Base-by-base conservation (phyloP, 805 yeast genomes). In the Lipomyces anomalus region DNA sequence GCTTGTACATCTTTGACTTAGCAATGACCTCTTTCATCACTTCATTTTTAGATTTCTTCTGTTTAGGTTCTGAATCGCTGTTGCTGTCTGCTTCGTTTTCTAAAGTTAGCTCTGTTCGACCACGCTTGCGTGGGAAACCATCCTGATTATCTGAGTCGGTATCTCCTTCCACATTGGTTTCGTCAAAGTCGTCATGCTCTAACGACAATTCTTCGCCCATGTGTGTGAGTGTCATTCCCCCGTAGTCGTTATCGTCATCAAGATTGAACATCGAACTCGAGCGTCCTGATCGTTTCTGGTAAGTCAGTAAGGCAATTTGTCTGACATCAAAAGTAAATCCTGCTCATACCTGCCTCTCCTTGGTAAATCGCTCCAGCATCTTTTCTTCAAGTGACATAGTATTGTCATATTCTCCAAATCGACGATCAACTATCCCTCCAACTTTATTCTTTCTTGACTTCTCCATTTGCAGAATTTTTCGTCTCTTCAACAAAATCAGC, bases 281-380 rank as follows among this genome's bases (percentile, higher is more conserved):
- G 28, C 52, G 40, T n/a, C 46, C 32, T 2, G 53, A 48, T 18
- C 51, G 42, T 5, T 35, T 7, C 40, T 47, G 33, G n/a, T n/a
- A n/a, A n/a, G n/a, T n/a, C n/a, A n/a, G n/a, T n/a, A n/a, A n/a
- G n/a, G n/a, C n/a, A n/a, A n/a, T n/a, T n/a, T n/a, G n/a, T n/a
- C n/a, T n/a, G n/a, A n/a, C n/a, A n/a, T n/a, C n/a, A n/a, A n/a
- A n/a, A n/a, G n/a, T n/a, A n/a, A n/a, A n/a, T n/a, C n/a, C n/a
- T 1, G 75, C 62, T 48, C 75, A 74, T 16, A 73, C 59, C 63
- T 87, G 94, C 61, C 84, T 75, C 68, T 90, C 97, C 46, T 82
- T 78, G 3, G 96, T 85, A 69, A 87, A 92, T 69, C 98, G 80
- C 61, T 84, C 95, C 67, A 92, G 75, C 95, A 88, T 88, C 64